These are phyloP conservation scores for Backusella australiensis DNA, from an alignment of 192 early-diverging fungal genomes.

Conservation along the genomic window DNA sequence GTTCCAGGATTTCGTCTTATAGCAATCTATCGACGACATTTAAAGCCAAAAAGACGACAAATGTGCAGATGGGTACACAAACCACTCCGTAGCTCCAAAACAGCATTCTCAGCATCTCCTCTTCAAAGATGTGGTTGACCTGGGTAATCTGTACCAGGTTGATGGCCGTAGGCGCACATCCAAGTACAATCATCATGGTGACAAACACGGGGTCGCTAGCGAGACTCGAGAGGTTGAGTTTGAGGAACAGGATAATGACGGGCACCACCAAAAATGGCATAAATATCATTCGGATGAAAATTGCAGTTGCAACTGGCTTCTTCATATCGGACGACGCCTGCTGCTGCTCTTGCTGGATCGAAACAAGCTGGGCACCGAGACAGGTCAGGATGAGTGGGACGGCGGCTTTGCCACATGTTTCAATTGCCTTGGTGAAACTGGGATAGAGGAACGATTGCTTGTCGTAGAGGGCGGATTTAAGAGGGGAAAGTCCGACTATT, in stretches of 20 bases:
- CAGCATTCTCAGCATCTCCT: conserved; percentile 61
- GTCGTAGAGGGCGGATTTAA: conserved; percentile 62
- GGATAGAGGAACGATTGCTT: conserved; percentile 48
- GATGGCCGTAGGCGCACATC: conserved; percentile 67
- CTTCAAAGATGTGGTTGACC: conserved; percentile 68
- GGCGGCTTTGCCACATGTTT: conserved; percentile 71
- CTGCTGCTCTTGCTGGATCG: conserved; percentile 18
- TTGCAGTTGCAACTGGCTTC: conserved; percentile 35
- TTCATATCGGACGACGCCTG: conserved; percentile 15
- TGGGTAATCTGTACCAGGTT: conserved; percentile 73
- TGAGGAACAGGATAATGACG: conserved; percentile 26
- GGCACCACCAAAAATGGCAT: conserved; percentile 44
- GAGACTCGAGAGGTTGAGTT: conserved; percentile 36
- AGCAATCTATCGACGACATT: conserved; percentile 25
- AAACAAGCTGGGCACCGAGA: conserved; percentile 65
- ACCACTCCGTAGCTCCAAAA: conserved; percentile 66
- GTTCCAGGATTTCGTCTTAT: neutral
- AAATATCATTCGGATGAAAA: conserved; percentile 35
- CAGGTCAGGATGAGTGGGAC: conserved; percentile 77
- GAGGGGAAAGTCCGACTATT: conserved; percentile 59
- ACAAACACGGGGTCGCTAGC: conserved; percentile 67
- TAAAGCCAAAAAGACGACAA: conserved; percentile 35
- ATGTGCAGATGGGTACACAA: conserved; percentile 34
- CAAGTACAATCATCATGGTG: conserved; percentile 60
- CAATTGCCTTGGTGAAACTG: conserved; percentile 63